Base-by-base conservation (phyloP, 371 early-diverging fungal species). In the Lichtheimia corymbifera region DNA sequence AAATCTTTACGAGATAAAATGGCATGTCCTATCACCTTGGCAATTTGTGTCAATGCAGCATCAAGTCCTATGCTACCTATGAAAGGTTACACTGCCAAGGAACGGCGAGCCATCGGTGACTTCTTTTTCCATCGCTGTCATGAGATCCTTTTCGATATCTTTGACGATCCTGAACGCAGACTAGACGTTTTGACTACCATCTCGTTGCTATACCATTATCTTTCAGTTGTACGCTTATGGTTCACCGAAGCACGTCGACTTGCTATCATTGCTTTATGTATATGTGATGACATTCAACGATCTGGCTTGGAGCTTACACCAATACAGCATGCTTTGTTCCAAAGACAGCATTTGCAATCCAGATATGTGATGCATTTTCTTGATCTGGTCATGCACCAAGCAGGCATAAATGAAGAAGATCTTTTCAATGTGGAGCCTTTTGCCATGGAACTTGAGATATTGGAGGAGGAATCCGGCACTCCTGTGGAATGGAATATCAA, bases 91-190 rank as follows among this genome's bases (percentile, higher is more conserved):
- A 45, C 53, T 4, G 18, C 43, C 14, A 15, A 42, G 7, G 61
- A 64, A 42, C 47, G 45, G 5, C 64, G 68, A 41, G 22, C 35
- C 13, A 30, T 68, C 18, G 63, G 56, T 20, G 68, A 68, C 17
- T 60, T 57, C 20, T 64, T 68, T 49, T 68, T 61, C 42, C 15
- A 51, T 5, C 24, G 17, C 6, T 54, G 53, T 18, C 58, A 47
- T 43, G 53, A 58, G n/a, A 35, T 53, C 11, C 18, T 68, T 4
- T 11, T 41, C 5, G 68, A 68, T 5, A 58, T 55, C 24, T 68
- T 68, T 58, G 68, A 68, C 17, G 61, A 68, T 47, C 68, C 68
- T 3, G 14, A 51, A 0, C 60, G 50, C 7, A 45, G 59, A 30
- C 14, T 68, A 1, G 68, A 68, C 28, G 57, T 61, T 4, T 22